Percentiles rank a stretch among this genome's conserved stretches.
phyloP scores from a whole-genome alignment of 2,329 filamentous ascomycete genomes.

The Phyllosticta ampelicida region DNA sequence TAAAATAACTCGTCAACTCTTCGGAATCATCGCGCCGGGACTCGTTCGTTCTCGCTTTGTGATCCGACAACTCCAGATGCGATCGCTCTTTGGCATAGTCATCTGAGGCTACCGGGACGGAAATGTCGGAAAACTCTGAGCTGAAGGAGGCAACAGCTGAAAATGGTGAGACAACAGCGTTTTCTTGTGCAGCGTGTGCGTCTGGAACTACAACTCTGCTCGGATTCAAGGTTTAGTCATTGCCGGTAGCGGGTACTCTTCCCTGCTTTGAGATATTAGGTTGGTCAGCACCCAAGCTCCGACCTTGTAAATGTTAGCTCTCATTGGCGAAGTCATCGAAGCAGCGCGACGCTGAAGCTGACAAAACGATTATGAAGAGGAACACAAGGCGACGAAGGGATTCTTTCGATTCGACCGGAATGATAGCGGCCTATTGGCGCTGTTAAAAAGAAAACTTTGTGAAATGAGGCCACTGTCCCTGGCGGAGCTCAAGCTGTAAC shows the following conservation, averaged over 20 bases:
- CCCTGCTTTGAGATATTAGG: neutral
- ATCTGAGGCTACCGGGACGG: too few relatives aligned
- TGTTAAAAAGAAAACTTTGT: neutral
- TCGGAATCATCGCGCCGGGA: neutral
- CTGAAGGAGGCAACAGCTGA: too few relatives aligned
- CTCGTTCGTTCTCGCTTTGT: neutral
- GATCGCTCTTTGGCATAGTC: too few relatives aligned
- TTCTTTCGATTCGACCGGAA: too few relatives aligned
- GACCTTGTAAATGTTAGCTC: neutral
- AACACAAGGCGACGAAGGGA: too few relatives aligned
- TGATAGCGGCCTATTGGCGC: neutral
- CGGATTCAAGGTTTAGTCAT: neutral
- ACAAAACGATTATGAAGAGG: neutral
- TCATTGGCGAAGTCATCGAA: neutral
- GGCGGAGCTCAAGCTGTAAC: neutral
- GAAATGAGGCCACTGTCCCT: neutral
- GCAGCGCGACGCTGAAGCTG: neutral
- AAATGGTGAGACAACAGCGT: too few relatives aligned
- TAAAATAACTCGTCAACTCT: neutral
- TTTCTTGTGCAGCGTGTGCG: neutral
- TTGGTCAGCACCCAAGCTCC: neutral
- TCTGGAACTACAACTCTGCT: neutral
- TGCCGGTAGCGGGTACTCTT: neutral
- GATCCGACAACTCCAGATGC: neutral
- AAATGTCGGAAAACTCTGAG: too few relatives aligned